Evolutionary conservation across 805 yeast species (phyloP).

Genomic region (Sugiyamaella qingdaonensis): DNA sequence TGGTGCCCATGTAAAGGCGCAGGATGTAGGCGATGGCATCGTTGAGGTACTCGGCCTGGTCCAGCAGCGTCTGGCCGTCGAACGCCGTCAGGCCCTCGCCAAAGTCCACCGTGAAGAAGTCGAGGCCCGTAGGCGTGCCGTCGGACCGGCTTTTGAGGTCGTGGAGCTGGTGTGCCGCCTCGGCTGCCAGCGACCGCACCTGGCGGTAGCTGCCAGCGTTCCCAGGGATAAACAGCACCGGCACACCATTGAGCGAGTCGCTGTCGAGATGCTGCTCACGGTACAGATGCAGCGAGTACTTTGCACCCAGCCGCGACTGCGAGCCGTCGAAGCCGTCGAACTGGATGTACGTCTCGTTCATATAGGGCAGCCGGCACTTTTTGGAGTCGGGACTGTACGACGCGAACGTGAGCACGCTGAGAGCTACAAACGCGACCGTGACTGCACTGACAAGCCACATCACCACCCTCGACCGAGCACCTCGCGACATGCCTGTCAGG

Average conservation of each 20-base stretch:
- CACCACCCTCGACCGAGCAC: background rate
- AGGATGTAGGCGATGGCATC: constrained; percentile 80
- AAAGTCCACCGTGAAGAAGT: constrained; percentile 88
- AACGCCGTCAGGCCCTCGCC: constrained; percentile 95
- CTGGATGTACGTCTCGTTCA: constrained; percentile 82
- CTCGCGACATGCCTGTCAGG: background rate
- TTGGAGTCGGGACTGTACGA: constrained; percentile 14
- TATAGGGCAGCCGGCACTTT: constrained; percentile 63
- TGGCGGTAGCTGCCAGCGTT: constrained; percentile 90
- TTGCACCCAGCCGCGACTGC: constrained; percentile 66
- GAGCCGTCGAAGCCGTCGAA: constrained; percentile 67
- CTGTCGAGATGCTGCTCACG: constrained; percentile 62
- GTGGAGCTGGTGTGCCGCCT: constrained; percentile 51
- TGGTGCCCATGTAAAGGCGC: constrained; percentile 48
- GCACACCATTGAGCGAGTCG: constrained; percentile 62
- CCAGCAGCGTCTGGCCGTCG: constrained; percentile 88
- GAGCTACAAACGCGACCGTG: constrained; percentile 8
- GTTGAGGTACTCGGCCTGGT: constrained; percentile 88
- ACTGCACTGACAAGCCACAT: background rate
- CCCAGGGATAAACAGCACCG: constrained; percentile 86
- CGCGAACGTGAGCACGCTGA: constrained; percentile 14
- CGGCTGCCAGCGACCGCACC: constrained; percentile 80
- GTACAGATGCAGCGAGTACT: constrained; percentile 76
- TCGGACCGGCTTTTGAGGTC: background rate
- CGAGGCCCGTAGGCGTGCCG: constrained; percentile 39